Evolutionary conservation across 1,284 basidiomycete species (phyloP).

Genomic region (Schizophyllum amplum): DNA sequence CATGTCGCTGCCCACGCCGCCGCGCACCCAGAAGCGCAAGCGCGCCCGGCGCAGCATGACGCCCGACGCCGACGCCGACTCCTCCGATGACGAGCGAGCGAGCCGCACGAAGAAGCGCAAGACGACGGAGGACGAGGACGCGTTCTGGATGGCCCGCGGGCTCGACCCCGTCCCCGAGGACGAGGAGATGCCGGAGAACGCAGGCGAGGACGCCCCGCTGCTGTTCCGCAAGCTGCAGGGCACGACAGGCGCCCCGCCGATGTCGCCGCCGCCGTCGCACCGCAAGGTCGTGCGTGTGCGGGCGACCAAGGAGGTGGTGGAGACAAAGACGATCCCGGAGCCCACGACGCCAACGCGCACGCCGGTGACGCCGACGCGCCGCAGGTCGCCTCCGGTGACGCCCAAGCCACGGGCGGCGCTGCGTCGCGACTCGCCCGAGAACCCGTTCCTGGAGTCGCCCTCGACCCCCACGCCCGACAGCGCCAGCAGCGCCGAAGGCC

Average conservation of each 20-base stretch:
- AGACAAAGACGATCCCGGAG: conserved; percentile 19
- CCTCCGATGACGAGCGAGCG: conserved; percentile 18
- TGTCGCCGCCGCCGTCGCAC: conserved; percentile 1
- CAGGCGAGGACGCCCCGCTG: background rate
- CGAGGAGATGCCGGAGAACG: conserved; percentile 7
- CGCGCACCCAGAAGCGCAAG: conserved; percentile 12
- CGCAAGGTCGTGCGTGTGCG: background rate
- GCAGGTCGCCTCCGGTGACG: conserved; percentile 18
- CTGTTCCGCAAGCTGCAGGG: background rate
- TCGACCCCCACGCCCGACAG: conserved; percentile 12
- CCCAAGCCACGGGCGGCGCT: conserved; percentile 20
- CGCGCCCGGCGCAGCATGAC: conserved; percentile 3
- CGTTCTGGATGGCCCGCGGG: conserved; percentile 29
- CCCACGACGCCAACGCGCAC: conserved; percentile 22
- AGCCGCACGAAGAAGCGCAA: conserved; percentile 27
- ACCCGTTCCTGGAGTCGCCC: conserved; percentile 34
- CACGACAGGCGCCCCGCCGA: background rate
- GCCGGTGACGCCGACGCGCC: conserved; percentile 7
- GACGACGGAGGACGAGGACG: conserved; percentile 27
- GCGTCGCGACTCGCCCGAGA: conserved; percentile 31
- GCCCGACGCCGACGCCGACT: conserved; percentile 8
- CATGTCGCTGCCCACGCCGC: conserved; percentile 16
- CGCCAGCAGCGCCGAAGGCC: background rate
- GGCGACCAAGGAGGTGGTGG: conserved; percentile 4
- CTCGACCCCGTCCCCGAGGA: conserved; percentile 14